Evolutionary conservation across 1,139 yeast genomes (phyloP), one percentile per base, ranked within the genome.

Genomic region (Debaryomyces subglobosus): DNA sequence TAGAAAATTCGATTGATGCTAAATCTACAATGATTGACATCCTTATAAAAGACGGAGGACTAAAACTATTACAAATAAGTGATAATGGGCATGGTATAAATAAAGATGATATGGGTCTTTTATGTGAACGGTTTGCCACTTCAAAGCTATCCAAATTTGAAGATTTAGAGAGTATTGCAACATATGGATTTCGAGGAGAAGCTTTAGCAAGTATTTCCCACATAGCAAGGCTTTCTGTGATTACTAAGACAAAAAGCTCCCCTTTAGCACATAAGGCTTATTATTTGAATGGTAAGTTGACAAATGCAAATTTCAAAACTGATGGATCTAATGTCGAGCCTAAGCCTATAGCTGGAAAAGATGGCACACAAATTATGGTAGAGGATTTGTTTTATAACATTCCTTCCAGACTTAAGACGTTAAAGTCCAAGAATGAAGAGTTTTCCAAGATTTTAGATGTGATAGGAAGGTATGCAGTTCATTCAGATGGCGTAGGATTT

Each of bases 321-420:
- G 50, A 43, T 3, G 53, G 48, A 5, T 50, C 53, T 2, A 53
- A 65, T 1, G 46, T 62, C 7, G 81, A 77, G 0, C 89, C 95
- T 0, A 79, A 79, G 53, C 91, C 97, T 0, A 77, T 82, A 1
- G 99, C 99, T 0, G 98, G 98, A 0, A 85, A 81, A 52, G 78
- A 77, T 41, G 99, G 99, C 0, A 94, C 99, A 0, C 91, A 86
- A 52, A 80, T 95, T 36, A 68, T 79, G 0, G 96, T 91, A 5
- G 97, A 91, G 62, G 97, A 94, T 62, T 71, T 95, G 50, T 95
- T 95, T 61, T 95, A 86, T 68, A 95, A 94, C 61, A 81, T 87
- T 24, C 96, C 97, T 0, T 81, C 96, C 0, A 77, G 99, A 47
- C 66, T 86, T 35, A 74, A 86, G 44, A 80, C 96, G 0, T 68